Percentiles rank a stretch among this genome's conserved stretches.
phyloP scores from a whole-genome alignment of 1,284 basidiomycete genomes.

The Melampsora larici-populina region DNA sequence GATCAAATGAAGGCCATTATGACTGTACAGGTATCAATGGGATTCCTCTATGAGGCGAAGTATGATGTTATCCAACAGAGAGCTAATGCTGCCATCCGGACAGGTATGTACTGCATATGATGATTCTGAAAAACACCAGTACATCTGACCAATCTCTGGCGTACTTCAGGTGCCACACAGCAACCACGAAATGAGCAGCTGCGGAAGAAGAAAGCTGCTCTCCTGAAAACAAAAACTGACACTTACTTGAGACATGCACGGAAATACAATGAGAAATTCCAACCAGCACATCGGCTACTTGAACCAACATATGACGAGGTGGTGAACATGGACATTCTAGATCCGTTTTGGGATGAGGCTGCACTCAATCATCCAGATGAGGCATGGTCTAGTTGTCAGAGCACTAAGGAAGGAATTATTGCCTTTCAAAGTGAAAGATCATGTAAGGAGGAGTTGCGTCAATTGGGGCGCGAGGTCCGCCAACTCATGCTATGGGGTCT shows the following conservation, averaged over 20 bases:
- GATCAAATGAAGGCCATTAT: not conserved
- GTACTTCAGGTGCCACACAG: not conserved
- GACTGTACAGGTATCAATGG: not conserved
- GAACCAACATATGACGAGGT: not conserved
- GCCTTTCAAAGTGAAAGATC: not conserved
- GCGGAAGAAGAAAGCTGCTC: not conserved
- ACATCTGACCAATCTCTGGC: too few species aligned
- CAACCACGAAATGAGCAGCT: not conserved
- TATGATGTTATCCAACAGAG: too few species aligned
- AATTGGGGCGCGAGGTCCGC: too few species aligned
- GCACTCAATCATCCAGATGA: not conserved
- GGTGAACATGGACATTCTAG: not conserved
- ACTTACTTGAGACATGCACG: not conserved
- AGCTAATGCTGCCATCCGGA: too few species aligned
- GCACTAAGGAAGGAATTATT: constrained; percentile 16
- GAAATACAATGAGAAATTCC: not conserved
- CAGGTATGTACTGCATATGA: too few species aligned
- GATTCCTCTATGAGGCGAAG: not conserved
- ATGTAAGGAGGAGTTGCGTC: too few species aligned
- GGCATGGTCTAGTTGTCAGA: not conserved
- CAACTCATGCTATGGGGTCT: too few species aligned
- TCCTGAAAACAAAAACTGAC: not conserved
- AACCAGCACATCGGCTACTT: not conserved
- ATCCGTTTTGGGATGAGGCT: constrained; percentile 9
- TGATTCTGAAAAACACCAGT: too few species aligned